phyloP scores from a whole-genome alignment of 768 basidiomycete species.

The Kwoniella bestiolae region DNA sequence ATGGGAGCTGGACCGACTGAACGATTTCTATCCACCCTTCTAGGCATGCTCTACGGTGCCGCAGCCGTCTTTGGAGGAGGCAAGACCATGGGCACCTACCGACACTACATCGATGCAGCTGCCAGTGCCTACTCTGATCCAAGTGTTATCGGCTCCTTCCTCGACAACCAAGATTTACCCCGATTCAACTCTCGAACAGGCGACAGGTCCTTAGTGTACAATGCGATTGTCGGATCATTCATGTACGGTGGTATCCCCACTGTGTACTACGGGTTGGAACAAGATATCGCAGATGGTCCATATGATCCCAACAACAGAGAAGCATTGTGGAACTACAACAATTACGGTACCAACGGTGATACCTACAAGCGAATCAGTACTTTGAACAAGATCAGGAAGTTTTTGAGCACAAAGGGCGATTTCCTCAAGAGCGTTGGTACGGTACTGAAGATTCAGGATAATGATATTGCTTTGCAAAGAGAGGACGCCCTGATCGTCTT shows the following conservation, averaged over 20 bases:
- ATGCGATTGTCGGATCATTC: constrained; percentile 41
- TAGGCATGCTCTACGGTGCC: constrained; percentile 28
- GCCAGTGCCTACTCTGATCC: constrained; percentile 30
- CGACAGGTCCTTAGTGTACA: constrained; percentile 35
- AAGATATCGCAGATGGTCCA: constrained; percentile 37
- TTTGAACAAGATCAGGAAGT: constrained; percentile 42
- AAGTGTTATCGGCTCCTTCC: constrained; percentile 34
- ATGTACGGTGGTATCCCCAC: constrained; percentile 44
- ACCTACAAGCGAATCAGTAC: constrained; percentile 33
- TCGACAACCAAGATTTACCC: constrained; percentile 50
- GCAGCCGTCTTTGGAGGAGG: constrained; percentile 20
- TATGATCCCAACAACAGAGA: constrained; percentile 43
- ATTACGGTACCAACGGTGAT: constrained; percentile 32
- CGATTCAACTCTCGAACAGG: constrained; percentile 39
- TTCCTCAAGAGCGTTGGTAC: constrained; percentile 28
- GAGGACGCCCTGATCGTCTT: constrained; percentile 37
- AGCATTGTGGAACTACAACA: constrained; percentile 43
- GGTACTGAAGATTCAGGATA: constrained; percentile 9
- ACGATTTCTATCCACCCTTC: not conserved
- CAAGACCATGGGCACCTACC: constrained; percentile 20
- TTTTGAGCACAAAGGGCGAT: constrained; percentile 18
- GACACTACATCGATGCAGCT: constrained; percentile 21
- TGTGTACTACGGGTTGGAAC: constrained; percentile 49
- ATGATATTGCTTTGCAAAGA: constrained; percentile 38
- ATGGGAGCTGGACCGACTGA: not conserved